These are phyloP conservation scores for Rhododendron molle DNA, from an alignment of 148 eudicot species.

Conservation along the genomic window DNA sequence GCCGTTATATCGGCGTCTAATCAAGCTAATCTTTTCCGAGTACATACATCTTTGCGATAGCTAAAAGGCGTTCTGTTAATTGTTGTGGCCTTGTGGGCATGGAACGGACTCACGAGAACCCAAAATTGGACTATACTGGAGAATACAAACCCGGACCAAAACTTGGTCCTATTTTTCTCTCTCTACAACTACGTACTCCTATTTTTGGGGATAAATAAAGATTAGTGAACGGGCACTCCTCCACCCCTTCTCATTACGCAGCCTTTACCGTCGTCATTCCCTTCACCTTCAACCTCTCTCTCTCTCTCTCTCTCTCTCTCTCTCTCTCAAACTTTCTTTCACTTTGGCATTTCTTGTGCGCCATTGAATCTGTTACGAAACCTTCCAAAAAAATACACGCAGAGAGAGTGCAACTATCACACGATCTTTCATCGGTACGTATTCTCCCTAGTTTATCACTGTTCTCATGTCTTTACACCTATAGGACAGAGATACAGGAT, in stretches of 20 bases:
- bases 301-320: neutral
- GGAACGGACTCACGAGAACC: no score
- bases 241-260: neutral
- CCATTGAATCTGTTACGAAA: neutral
- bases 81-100: no score
- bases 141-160: neutral
- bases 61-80: no score
- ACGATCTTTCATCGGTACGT: neutral
- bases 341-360: neutral
- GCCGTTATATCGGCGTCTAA: no score
- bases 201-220: neutral
- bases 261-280: neutral
- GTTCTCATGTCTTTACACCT: neutral
- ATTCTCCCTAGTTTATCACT: neutral
- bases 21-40: no score
- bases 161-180: neutral
- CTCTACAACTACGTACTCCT: neutral
- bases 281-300: neutral
- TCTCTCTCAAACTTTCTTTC: neutral
- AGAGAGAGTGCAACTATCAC: no score
- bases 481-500: neutral
- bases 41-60: no score
- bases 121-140: neutral
- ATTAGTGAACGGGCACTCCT: neutral
- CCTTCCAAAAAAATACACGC: neutral